Base-by-base conservation (phyloP, 75 land plant genomes). In the Selaginella moellendorffii region DNA sequence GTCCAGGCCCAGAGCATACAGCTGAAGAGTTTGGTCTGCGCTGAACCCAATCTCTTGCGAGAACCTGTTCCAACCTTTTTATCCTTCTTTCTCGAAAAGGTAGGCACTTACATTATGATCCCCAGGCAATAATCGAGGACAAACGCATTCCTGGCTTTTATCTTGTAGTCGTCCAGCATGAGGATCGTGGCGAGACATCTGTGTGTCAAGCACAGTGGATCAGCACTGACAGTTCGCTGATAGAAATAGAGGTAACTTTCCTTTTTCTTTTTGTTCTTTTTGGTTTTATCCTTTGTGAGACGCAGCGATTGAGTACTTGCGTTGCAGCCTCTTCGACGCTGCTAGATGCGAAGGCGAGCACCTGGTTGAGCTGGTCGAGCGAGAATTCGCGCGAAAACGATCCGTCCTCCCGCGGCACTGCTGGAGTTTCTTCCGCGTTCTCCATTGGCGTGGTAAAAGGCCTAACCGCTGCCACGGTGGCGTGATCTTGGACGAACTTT, bases 121-220 rank as follows among this genome's bases (percentile, higher is more conserved):
- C 59, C 59, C 5, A 56, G 19, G 21, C 59, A 56, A 19, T 56
- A 56, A 56, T 56, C 59, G 17, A 56, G n/a, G 5, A 25, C 59
- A 56, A 56, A 56, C 5, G 59, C 59, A 56, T 56, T 56, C 59
- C 24, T 19, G 59, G 59, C n/a, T 9, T 8, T 56, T 5, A 56
- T 56, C 21, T 56, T 56, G 24, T 56, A 56, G n/a, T 56, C 19
- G 17, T 56, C 23, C 19, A 56, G 24, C 23, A 21, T 19, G n/a
- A 56, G 59, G 59, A 56, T 56, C 8, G 25, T 56, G 19, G 59
- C 59, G 9, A 56, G 59, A 21, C 24, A 56, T 24, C 59, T 56
- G 59, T 8, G 18, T 10, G 18, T 46, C 14, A 46, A 46, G 51
- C 51, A 10, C 14, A 46, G 51, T 46, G n/a, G n/a, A n/a, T n/a